A percentile compares a stretch with the other conserved stretches of the same genome.
Evolutionary conservation across 2,329 filamentous ascomycete species (phyloP).

Genomic region (Colletotrichum karsti): DNA sequence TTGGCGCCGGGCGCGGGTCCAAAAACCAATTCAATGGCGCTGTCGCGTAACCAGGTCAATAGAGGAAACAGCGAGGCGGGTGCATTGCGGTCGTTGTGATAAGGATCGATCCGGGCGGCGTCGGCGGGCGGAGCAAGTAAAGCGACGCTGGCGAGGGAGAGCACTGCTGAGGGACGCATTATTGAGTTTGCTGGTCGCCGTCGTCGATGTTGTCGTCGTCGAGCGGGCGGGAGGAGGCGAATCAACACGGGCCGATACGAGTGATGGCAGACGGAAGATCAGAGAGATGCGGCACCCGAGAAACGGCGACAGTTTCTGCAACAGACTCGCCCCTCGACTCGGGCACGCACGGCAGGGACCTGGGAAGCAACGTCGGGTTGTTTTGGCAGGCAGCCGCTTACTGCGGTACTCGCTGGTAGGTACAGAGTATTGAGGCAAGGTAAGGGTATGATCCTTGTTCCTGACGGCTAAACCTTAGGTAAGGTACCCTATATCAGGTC

Average conservation of each 20-base stretch:
- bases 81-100: slow-evolving; percentile 27
- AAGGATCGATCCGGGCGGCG: slow-evolving; percentile 38
- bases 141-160: slow-evolving; percentile 3
- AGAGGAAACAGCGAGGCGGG: slow-evolving; percentile 51
- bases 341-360: not conserved
- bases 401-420: too few relatives aligned
- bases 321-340: not conserved
- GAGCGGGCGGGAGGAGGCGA: not conserved
- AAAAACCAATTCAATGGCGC: slow-evolving; percentile 58
- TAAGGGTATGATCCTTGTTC: not conserved
- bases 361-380: not conserved
- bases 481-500: too few relatives aligned
- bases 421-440: too few relatives aligned
- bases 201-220: not conserved
- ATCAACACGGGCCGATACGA: too few relatives aligned
- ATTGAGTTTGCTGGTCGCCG: not conserved
- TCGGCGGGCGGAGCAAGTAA: slow-evolving; percentile 36
- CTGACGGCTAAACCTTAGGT: too few relatives aligned
- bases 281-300: slow-evolving; percentile 31
- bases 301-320: not conserved
- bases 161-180: slow-evolving; percentile 19
- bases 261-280: not conserved
- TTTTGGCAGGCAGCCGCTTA: not conserved
- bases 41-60: slow-evolving; percentile 59
- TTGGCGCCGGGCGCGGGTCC: slow-evolving; percentile 51